Evolutionary conservation across 192 early-diverging fungal species (phyloP).

Genomic region (Diversispora epigaea): DNA sequence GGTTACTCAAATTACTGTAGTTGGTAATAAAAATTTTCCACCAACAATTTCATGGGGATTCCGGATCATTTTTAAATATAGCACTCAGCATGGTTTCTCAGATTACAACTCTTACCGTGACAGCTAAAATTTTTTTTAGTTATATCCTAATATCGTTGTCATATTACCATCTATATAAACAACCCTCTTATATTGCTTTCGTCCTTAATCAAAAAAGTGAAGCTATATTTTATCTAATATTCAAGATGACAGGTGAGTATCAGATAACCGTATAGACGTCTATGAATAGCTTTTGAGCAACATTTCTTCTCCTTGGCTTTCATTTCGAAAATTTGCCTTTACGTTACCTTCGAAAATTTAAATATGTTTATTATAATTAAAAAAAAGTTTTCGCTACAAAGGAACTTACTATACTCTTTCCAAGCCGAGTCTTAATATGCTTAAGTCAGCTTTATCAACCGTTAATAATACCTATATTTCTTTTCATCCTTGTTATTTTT

Average conservation of each 20-base stretch:
- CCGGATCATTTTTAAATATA: too few relatives aligned
- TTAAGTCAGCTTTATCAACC: constrained; percentile 3
- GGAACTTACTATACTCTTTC: neutral
- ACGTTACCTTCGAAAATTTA: neutral
- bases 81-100: too few relatives aligned
- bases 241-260: constrained; percentile 18
- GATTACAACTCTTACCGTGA: too few relatives aligned
- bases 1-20: too few relatives aligned
- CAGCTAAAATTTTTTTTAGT: too few relatives aligned
- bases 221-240: constrained; percentile 11
- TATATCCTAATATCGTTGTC: neutral
- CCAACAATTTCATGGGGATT: too few relatives aligned
- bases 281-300: neutral
- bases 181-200: constrained; percentile 2
- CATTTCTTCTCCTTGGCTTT: neutral
- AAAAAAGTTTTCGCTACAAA: neutral
- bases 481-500: constrained; percentile 4
- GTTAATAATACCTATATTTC: neutral
- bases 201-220: neutral
- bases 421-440: neutral
- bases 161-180: neutral
- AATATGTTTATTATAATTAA: neutral
- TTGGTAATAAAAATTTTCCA: too few relatives aligned
- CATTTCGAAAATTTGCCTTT: neutral
- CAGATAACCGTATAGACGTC: neutral